These are phyloP conservation scores for Sisymbrium irio DNA, from an alignment of 345 rosid genomes.

Conservation along the genomic window DNA sequence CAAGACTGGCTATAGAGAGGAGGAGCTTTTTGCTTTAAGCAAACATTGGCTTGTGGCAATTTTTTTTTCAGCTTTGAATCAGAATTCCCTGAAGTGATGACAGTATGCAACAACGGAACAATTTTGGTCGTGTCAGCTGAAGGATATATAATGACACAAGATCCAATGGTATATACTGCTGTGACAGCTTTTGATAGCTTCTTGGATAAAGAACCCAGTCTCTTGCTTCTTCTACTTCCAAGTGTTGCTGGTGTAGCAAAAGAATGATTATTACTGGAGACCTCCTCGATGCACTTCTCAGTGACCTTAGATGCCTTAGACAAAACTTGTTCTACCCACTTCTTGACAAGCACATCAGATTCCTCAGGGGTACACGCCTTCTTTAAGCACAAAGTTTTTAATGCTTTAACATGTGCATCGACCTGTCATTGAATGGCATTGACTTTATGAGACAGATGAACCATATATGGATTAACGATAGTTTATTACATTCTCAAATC, in stretches of 20 bases:
- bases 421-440: constrained; percentile 57
- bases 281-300: constrained; percentile 57
- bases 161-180: constrained; percentile 76
- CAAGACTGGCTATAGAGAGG: constrained; percentile 80
- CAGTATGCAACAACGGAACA: constrained; percentile 65
- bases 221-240: constrained; percentile 50
- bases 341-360: constrained; percentile 63
- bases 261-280: constrained; percentile 38
- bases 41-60: constrained; percentile 49
- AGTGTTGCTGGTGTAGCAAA: constrained; percentile 68
- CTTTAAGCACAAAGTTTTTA: constrained; percentile 72
- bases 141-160: constrained; percentile 69
- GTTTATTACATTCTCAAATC: background rate
- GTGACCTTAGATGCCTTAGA: constrained; percentile 57
- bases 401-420: constrained; percentile 88
- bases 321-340: constrained; percentile 67
- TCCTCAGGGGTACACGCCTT: constrained; percentile 60
- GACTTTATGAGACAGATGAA: constrained; percentile 8
- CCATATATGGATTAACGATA: background rate
- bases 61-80: constrained; percentile 56
- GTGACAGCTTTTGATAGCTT: constrained; percentile 54
- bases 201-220: constrained; percentile 36
- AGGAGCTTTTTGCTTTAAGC: constrained; percentile 63
- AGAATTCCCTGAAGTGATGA: constrained; percentile 72
- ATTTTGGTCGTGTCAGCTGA: constrained; percentile 60